These are phyloP conservation scores for Hypoxylon sp. DNA, from an alignment of 2,329 filamentous ascomycete genomes.

Conservation along the genomic window DNA sequence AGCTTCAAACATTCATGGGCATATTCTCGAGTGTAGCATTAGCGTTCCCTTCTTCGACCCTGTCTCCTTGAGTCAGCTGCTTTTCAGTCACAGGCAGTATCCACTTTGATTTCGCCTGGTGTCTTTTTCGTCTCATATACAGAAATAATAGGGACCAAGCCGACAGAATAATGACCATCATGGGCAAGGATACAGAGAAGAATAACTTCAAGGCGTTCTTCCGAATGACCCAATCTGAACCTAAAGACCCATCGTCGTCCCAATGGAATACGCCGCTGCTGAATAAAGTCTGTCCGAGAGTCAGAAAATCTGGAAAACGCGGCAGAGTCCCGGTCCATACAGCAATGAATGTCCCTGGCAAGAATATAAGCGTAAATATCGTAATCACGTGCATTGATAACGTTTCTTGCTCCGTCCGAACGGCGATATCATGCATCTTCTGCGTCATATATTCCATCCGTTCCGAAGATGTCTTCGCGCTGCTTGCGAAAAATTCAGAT, in stretches of 20 bases:
- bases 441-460: constrained; percentile 52
- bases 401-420: constrained; percentile 63
- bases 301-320: constrained; percentile 34
- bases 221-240: constrained; percentile 35
- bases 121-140: constrained; percentile 34
- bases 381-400: constrained; percentile 55
- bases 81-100: constrained; percentile 14
- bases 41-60: neutral
- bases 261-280: constrained; percentile 47
- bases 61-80: neutral
- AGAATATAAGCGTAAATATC: constrained; percentile 51
- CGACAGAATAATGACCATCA: constrained; percentile 37
- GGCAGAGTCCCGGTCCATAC: constrained; percentile 44
- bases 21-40: neutral
- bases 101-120: constrained; percentile 4
- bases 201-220: constrained; percentile 32
- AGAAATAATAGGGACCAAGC: constrained; percentile 32
- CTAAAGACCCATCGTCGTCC: constrained; percentile 31
- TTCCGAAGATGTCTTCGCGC: constrained; percentile 39
- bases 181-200: constrained; percentile 36
- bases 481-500: constrained; percentile 45
- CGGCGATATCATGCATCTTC: constrained; percentile 67
- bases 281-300: constrained; percentile 49
- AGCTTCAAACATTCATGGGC: neutral
- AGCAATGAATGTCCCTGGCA: constrained; percentile 53